Conservation (phyloP, 495 filamentous ascomycete genomes). For the Penicillium bovifimosum region DNA sequence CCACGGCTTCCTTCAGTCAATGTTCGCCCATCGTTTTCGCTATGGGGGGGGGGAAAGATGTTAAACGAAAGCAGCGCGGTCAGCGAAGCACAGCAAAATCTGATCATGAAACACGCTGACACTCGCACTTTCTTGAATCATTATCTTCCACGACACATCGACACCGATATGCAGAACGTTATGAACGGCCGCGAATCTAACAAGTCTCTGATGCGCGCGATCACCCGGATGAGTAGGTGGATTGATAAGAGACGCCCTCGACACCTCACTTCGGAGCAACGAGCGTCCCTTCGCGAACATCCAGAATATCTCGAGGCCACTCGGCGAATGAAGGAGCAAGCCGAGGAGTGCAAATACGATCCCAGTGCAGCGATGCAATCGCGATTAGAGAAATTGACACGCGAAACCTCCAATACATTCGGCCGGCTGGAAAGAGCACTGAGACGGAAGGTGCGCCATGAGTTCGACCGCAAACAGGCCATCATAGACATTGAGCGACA, state of each 20-base stretch:
- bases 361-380: slow-evolving; percentile 1
- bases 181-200: slow-evolving; percentile 27
- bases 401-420: slow-evolving; percentile 13
- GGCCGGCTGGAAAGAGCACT: slow-evolving; percentile 13
- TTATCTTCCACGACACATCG: slow-evolving; percentile 31
- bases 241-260: slow-evolving; percentile 30
- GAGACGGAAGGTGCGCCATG: slow-evolving; percentile 11
- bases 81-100: slow-evolving; percentile 35
- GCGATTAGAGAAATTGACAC: slow-evolving; percentile 11
- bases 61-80: slow-evolving; percentile 20
- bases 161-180: slow-evolving; percentile 30
- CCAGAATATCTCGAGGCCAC: slow-evolving; percentile 8
- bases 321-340: slow-evolving; percentile 3
- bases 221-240: slow-evolving; percentile 32
- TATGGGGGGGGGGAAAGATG: slow-evolving; percentile 21
- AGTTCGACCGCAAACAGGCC: slow-evolving; percentile 21
- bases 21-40: slow-evolving; percentile 19
- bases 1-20: slow-evolving; percentile 15
- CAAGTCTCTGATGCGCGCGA: slow-evolving; percentile 22
- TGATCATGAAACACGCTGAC: slow-evolving; percentile 33
- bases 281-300: slow-evolving; percentile 23
- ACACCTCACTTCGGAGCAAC: slow-evolving; percentile 24
- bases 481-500: slow-evolving; percentile 21
- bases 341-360: slow-evolving; percentile 4
- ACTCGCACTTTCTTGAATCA: slow-evolving; percentile 32